Evolutionary conservation across 1,139 yeast genomes (phyloP), one percentile per base, ranked within the genome.

Genomic region (Saccharomyces uvarum): DNA sequence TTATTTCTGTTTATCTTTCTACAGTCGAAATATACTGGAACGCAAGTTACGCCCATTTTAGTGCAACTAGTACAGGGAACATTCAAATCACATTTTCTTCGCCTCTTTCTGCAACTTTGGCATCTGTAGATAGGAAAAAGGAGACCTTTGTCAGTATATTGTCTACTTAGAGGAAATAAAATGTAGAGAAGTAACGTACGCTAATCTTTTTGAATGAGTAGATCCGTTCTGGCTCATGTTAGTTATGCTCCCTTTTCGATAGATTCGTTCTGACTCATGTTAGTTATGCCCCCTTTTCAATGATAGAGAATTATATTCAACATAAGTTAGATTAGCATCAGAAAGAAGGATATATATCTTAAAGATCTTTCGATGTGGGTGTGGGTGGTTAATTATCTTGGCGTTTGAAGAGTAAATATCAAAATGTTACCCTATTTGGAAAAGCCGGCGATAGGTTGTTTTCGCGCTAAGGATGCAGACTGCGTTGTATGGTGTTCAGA

Each of bases 61-160:
- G 68, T 63, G 63, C 85, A 81, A 52, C 73, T 73, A 28, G 73
- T 63, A 61, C 85, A 81, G 2, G 84, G 84, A 48, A 64, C 60
- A 47, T 72, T 73, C 56, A 71, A 72, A 59, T 77, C 73, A 64
- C 85, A 81, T 64, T 77, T 78, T 57, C 80, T 76, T 62, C 81
- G 77, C 51, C 81, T 73, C n/a, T 70, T 59, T 24, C 84, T 70
- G 62, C 85, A 81, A 51, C 80, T 65, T 60, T 75, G 77, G 63
- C 84, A 80, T 5, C 33, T 31, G 33, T 11, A n/a, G 14, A 31
- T 31, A 31, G 14, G 13, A n/a, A 31, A 31, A 13, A 31, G n/a
- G 13, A 13, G 7, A n/a, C 33, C 33, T 31, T 31, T n/a, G 33
- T 31, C 13, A 31, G 33, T 31, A n/a, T 11, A 31, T n/a, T 31